Conservation (phyloP, 257 asterid species). For the Jaltomata sinuosa region DNA sequence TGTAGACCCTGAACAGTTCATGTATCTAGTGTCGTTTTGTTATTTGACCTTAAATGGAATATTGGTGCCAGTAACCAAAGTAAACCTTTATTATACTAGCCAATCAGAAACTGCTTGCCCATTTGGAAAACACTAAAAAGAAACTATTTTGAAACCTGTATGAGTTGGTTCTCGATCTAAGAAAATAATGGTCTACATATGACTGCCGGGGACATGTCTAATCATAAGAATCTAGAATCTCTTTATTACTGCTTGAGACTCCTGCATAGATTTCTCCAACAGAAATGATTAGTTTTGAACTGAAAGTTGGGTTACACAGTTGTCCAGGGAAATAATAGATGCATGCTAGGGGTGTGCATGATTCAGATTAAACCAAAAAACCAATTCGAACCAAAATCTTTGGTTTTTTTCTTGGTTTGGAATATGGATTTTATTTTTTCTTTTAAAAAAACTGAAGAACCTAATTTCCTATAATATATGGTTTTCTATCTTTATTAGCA, state of each 20-base stretch:
- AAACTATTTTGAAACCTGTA: neutral
- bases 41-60: neutral
- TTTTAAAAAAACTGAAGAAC: neutral
- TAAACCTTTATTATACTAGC: neutral
- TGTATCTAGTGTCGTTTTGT: neutral
- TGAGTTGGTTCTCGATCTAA: neutral
- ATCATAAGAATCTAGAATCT: neutral
- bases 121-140: neutral
- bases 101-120: neutral
- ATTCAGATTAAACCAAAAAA: neutral
- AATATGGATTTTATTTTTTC: neutral
- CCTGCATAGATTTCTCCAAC: neutral
- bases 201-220: neutral
- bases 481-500: neutral
- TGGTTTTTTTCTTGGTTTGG: neutral
- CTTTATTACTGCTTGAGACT: neutral
- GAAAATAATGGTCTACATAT: neutral
- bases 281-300: neutral
- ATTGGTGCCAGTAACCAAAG: neutral
- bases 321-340: neutral
- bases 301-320: neutral
- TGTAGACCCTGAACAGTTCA: neutral
- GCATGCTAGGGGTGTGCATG: neutral
- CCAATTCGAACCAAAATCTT: too few relatives aligned
- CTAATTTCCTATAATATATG: neutral